These are phyloP conservation scores for Amaranthus hypochondriacus DNA, from an alignment of 148 eudicot species.

Conservation along the genomic window DNA sequence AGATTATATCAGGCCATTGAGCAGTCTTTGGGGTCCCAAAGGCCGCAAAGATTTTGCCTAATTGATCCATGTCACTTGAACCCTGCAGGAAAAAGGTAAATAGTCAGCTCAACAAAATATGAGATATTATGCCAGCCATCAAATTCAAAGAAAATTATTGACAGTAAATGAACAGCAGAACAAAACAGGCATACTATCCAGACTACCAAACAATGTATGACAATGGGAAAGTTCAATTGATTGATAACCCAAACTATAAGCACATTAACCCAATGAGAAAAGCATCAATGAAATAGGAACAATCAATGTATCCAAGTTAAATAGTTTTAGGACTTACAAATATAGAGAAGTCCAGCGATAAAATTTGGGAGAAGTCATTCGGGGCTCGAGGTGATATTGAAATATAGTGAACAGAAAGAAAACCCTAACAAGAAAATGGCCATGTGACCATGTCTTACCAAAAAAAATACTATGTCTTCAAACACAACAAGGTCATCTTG, in stretches of 20 bases:
- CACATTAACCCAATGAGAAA: not conserved
- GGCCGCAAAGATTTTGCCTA: slow-evolving; percentile 92
- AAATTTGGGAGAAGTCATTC: no score
- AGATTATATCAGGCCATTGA: slow-evolving; percentile 90
- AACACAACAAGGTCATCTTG: no score
- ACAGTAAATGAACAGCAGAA: not conserved
- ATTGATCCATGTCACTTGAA: slow-evolving; percentile 93
- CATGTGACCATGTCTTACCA: no score
- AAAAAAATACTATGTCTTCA: no score
- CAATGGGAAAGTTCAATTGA: not conserved
- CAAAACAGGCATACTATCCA: not conserved
- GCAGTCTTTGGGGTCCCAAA: slow-evolving; percentile 92
- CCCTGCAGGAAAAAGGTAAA: slow-evolving; percentile 39
- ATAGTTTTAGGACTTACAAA: no score
- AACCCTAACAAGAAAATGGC: no score
- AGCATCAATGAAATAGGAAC: not conserved
- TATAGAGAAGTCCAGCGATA: no score
- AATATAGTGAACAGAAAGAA: no score
- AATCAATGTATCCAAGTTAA: no score
- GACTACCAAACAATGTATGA: not conserved
- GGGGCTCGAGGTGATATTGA: no score
- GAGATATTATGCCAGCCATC: not conserved
- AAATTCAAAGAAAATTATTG: not conserved
- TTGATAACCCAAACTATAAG: not conserved
- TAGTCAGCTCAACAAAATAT: not conserved